These are phyloP conservation scores for Sporopachydermia cereana DNA, from an alignment of 1,139 yeast species.

Conservation along the genomic window DNA sequence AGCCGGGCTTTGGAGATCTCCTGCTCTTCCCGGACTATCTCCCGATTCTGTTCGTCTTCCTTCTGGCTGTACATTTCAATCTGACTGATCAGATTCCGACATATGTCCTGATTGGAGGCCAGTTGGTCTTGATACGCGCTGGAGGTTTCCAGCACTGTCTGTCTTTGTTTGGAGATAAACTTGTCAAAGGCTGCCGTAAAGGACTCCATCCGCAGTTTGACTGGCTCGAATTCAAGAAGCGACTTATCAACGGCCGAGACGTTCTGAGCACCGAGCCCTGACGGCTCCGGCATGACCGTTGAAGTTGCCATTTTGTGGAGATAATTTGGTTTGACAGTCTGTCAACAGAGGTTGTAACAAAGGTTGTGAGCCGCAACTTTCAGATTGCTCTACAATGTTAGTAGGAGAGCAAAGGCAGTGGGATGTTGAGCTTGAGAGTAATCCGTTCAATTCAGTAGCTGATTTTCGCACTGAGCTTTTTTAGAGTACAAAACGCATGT, in stretches of 20 bases:
- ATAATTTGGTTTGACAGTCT: too few species aligned
- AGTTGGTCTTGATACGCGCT: not conserved
- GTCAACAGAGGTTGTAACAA: too few species aligned
- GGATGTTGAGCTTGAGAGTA: too few species aligned
- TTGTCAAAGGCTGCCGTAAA: conserved; percentile 16
- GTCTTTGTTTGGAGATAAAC: conserved; percentile 15
- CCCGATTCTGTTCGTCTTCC: conserved; percentile 3
- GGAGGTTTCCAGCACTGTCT: not conserved
- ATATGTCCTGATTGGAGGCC: not conserved
- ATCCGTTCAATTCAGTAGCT: too few species aligned
- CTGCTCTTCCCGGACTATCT: conserved; percentile 1
- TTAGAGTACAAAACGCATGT: too few species aligned
- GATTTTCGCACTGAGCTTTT: too few species aligned
- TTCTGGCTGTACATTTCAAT: conserved; percentile 2
- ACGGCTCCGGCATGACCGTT: too few species aligned
- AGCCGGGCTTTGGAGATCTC: not conserved
- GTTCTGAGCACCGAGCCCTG: too few species aligned
- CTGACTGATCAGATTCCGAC: not conserved
- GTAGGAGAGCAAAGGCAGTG: too few species aligned
- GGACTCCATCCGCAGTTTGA: conserved; percentile 12
- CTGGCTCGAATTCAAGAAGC: conserved; percentile 7
- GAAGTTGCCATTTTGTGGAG: too few species aligned
- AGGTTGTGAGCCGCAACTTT: too few species aligned
- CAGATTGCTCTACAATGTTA: too few species aligned
- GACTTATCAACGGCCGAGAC: conserved; percentile 11